Evolutionary conservation across 148 eudicot species (phyloP).

Genomic region (Diospyros kaki): DNA sequence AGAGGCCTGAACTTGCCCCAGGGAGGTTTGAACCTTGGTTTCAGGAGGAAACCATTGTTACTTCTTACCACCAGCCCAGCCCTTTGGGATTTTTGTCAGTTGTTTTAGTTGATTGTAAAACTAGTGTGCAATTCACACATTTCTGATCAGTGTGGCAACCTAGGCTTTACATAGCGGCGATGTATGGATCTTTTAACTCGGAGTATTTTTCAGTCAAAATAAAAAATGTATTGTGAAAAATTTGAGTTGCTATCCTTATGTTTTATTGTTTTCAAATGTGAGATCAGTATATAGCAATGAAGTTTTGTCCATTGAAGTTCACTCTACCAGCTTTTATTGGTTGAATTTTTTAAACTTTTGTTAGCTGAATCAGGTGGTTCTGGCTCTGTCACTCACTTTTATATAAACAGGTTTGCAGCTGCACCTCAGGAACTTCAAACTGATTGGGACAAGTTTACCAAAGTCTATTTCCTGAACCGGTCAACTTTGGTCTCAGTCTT

Average conservation of each 20-base stretch:
- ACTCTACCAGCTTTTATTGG: neutral
- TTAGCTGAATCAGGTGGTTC: neutral
- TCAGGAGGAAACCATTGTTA: no score
- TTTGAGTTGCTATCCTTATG: neutral
- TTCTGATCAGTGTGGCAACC: no score
- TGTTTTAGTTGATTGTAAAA: neutral
- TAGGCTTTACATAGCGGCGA: no score
- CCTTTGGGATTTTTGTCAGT: no score
- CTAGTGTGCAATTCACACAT: neutral
- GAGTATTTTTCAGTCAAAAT: no score
- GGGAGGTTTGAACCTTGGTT: no score
- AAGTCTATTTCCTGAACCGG: slow-evolving; percentile 80
- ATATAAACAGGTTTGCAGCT: slow-evolving; percentile 60
- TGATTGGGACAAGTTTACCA: slow-evolving; percentile 92
- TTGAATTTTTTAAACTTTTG: neutral
- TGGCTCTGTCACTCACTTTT: neutral
- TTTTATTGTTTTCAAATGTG: neutral
- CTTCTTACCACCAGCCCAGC: no score
- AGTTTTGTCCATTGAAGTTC: neutral
- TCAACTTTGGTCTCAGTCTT: slow-evolving; percentile 81
- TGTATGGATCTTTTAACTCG: no score
- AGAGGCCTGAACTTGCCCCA: no score
- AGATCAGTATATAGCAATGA: neutral
- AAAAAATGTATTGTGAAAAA: no score
- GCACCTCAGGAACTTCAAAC: slow-evolving; percentile 73